A percentile compares a stretch with the other conserved stretches of the same genome.
phyloP scores from a whole-genome alignment of 129 eudicot genomes.

The Solidago caesia region DNA sequence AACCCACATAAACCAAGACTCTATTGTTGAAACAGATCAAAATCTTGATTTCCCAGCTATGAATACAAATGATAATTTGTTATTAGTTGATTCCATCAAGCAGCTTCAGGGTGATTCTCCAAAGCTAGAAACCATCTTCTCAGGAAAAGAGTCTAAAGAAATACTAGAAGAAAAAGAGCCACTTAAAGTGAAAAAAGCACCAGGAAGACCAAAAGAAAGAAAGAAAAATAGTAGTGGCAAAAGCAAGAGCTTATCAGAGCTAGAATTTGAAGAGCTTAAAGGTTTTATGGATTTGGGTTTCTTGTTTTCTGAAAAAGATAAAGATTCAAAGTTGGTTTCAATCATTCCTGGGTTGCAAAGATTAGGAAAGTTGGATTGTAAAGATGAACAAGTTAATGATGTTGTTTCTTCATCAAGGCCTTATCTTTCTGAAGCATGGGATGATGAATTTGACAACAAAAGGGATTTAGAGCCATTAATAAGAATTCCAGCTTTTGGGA shows the following conservation, averaged over 20 bases:
- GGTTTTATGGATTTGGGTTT: constrained; percentile 91
- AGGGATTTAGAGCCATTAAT: constrained; percentile 12
- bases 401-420: constrained; percentile 39
- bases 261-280: constrained; percentile 74
- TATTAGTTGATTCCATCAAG: neutral
- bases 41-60: no score
- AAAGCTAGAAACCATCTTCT: constrained; percentile 40
- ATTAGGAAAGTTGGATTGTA: constrained; percentile 33
- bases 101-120: constrained; percentile 29
- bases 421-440: constrained; percentile 87
- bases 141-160: constrained; percentile 18
- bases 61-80: no score
- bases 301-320: constrained; percentile 67
- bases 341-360: constrained; percentile 78
- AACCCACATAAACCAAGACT: neutral
- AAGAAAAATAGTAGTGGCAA: neutral
- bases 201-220: neutral
- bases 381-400: neutral
- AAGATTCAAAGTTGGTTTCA: constrained; percentile 50
- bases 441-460: constrained; percentile 23
- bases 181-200: neutral
- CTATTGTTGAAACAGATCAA: no score
- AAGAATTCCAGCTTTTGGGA: constrained; percentile 41
- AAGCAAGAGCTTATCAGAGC: constrained; percentile 78
- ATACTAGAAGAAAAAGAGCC: neutral